These are phyloP conservation scores for Hsuehochloa calcarea DNA, from an alignment of 176 grass and related monocot genomes.

Conservation along the genomic window DNA sequence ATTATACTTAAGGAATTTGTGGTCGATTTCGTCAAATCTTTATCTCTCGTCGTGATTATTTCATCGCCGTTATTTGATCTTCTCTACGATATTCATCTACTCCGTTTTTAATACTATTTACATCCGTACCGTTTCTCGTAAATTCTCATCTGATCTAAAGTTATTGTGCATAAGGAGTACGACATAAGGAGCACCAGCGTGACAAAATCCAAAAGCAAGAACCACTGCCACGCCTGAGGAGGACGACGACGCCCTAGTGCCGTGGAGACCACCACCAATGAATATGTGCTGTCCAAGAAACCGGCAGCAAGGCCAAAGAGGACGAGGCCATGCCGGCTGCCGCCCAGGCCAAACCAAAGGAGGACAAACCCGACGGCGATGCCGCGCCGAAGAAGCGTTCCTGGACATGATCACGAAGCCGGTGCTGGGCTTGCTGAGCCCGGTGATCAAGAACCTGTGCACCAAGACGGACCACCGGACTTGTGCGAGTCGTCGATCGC, in stretches of 20 bases:
- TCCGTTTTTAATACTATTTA: no score
- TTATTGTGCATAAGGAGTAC: no score
- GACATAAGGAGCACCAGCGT: no score
- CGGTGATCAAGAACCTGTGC: constrained; percentile 36
- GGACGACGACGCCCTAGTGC: not conserved
- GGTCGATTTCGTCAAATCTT: no score
- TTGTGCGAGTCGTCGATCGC: constrained; percentile 44
- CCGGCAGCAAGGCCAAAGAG: not conserved
- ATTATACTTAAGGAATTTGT: no score
- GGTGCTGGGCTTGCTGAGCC: not conserved
- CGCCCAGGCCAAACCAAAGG: no score
- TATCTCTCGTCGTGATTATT: no score
- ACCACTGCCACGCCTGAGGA: not conserved
- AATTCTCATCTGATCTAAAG: no score
- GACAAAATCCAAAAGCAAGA: not conserved
- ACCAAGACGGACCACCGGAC: constrained; percentile 11
- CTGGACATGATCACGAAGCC: not conserved
- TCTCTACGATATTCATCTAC: no score
- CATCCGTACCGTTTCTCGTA: no score
- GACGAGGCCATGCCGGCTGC: no score
- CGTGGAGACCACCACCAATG: not conserved
- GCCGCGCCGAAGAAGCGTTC: not conserved
- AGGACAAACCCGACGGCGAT: not conserved
- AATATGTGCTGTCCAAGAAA: not conserved
- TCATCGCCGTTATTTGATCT: no score